Evolutionary conservation across 768 basidiomycete genomes (phyloP).

Genomic region (Sarcodon aspratus): DNA sequence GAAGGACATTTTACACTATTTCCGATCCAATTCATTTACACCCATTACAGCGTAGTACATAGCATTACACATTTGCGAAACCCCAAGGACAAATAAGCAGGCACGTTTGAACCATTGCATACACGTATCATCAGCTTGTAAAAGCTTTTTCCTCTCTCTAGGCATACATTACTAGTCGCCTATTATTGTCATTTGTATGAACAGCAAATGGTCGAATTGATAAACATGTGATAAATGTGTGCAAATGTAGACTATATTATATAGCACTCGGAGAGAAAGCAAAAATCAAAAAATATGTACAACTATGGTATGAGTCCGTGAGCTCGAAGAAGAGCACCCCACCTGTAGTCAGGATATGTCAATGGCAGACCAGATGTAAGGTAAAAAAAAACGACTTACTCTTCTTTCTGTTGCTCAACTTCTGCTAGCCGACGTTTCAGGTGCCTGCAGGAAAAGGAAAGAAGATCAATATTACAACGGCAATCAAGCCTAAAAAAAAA

Average conservation of each 20-base stretch:
- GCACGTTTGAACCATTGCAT: no score
- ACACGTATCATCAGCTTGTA: no score
- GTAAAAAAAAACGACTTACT: constrained; percentile 39
- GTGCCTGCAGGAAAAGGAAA: no score
- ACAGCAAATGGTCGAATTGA: no score
- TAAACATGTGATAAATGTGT: background rate
- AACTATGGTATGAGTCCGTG: constrained; percentile 32
- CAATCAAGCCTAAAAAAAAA: background rate
- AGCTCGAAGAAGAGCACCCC: constrained; percentile 47
- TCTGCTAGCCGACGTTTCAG: constrained; percentile 63
- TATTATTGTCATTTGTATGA: no score
- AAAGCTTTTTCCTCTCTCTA: no score
- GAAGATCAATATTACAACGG: background rate
- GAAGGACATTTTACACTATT: background rate
- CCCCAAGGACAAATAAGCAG: no score
- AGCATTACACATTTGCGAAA: no score
- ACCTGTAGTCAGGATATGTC: constrained; percentile 28
- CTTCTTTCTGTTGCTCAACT: constrained; percentile 64
- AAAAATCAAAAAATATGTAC: background rate
- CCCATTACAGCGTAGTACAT: background rate
- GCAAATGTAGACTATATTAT: background rate
- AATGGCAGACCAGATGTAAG: constrained; percentile 3
- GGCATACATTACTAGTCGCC: no score
- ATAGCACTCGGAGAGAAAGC: background rate
- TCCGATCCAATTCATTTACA: background rate